phyloP scores from a whole-genome alignment of 208 protist species.

The Naegleria lovaniensis region DNA sequence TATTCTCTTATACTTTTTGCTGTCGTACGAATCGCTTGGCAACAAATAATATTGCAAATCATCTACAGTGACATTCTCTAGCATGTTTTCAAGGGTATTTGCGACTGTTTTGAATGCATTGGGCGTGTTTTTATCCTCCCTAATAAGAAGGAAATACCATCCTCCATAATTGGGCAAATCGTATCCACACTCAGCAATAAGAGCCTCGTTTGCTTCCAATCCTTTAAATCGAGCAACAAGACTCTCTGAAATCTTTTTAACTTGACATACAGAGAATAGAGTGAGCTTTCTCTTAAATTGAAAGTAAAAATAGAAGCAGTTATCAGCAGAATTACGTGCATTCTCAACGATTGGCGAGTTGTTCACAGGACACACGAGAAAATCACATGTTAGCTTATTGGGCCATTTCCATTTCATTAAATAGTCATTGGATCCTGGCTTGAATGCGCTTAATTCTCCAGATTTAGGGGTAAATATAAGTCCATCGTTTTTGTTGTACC shows the following conservation, averaged over 20 bases:
- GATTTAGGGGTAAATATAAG: conserved; percentile 29
- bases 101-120: conserved; percentile 10
- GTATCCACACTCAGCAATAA: not conserved
- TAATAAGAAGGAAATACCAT: not conserved
- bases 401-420: conserved; percentile 38
- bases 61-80: conserved; percentile 18
- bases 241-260: not conserved
- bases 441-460: conserved; percentile 2
- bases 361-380: not conserved
- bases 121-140: not conserved
- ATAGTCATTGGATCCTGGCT: not conserved
- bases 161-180: not conserved
- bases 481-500: conserved; percentile 32
- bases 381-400: conserved; percentile 30
- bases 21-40: not conserved
- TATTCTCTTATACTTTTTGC: not conserved
- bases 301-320: not conserved
- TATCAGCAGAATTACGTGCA: not conserved
- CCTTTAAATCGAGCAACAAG: not conserved
- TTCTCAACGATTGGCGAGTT: not conserved
- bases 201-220: not conserved
- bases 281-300: not conserved
- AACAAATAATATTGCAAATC: not conserved
- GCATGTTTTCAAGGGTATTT: conserved; percentile 20
- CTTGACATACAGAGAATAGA: not conserved